Evolutionary conservation across 768 basidiomycete species (phyloP).

Genomic region (Gloeopeniophorella convolvens): DNA sequence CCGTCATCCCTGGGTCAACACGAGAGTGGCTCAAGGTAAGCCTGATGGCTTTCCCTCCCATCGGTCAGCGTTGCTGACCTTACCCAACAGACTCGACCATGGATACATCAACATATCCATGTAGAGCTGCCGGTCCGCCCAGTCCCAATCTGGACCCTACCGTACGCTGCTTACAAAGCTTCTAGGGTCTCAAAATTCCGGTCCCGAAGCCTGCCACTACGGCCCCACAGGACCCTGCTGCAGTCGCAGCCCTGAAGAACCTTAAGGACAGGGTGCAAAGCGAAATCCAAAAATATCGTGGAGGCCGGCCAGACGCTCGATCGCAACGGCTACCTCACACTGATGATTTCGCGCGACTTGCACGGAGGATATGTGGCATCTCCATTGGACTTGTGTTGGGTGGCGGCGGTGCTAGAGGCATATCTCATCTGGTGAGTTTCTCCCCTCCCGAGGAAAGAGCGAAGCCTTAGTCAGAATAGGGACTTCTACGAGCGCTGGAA

Average conservation of each 20-base stretch:
- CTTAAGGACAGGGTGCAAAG: slow-evolving; percentile 90
- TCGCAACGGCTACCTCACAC: slow-evolving; percentile 75
- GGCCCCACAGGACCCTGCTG: slow-evolving; percentile 75
- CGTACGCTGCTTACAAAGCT: slow-evolving; percentile 2
- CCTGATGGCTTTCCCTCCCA: background rate
- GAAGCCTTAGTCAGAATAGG: slow-evolving; percentile 39
- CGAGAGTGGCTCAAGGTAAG: slow-evolving; percentile 90
- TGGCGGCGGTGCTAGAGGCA: slow-evolving; percentile 94
- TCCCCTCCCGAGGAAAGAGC: slow-evolving; percentile 32
- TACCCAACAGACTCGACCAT: slow-evolving; percentile 71
- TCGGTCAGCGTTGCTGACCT: background rate
- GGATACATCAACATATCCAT: slow-evolving; percentile 95
- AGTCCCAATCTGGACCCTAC: too few species aligned
- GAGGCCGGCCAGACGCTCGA: slow-evolving; percentile 50
- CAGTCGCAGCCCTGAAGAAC: slow-evolving; percentile 82
- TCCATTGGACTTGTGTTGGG: slow-evolving; percentile 93
- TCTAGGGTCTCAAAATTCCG: slow-evolving; percentile 64
- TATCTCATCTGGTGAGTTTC: slow-evolving; percentile 54
- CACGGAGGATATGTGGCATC: slow-evolving; percentile 85
- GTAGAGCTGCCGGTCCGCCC: slow-evolving; percentile 74
- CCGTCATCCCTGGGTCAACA: slow-evolving; percentile 84
- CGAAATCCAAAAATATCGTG: slow-evolving; percentile 82
- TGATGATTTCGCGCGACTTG: slow-evolving; percentile 90
- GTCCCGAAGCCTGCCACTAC: slow-evolving; percentile 48
- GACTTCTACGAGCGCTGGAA: slow-evolving; percentile 86